These are phyloP conservation scores for Ilyonectria robusta DNA, from an alignment of 2,329 filamentous ascomycete genomes.

Conservation along the genomic window DNA sequence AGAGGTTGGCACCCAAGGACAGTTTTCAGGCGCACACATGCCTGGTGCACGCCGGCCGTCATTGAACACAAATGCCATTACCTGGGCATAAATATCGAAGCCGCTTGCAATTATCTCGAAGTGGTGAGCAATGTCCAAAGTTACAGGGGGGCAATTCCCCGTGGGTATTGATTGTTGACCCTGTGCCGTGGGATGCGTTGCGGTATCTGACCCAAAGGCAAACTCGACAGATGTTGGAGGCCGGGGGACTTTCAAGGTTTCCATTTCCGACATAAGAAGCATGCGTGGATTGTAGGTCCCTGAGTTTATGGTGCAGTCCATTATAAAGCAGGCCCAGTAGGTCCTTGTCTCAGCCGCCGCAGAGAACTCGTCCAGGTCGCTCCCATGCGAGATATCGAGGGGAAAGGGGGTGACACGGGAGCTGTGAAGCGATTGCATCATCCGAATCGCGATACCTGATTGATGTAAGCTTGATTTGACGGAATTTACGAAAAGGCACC, in stretches of 20 bases:
- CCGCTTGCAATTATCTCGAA: constrained; percentile 57
- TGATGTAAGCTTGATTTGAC: background rate
- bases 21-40: constrained; percentile 56
- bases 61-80: constrained; percentile 59
- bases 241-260: constrained; percentile 50
- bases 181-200: background rate
- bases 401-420: constrained; percentile 37
- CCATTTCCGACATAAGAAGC: constrained; percentile 54
- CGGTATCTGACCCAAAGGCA: constrained; percentile 52
- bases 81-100: constrained; percentile 59
- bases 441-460: constrained; percentile 41
- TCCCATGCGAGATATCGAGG: constrained; percentile 32
- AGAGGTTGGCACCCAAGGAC: constrained; percentile 56
- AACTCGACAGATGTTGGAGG: constrained; percentile 55
- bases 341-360: constrained; percentile 56
- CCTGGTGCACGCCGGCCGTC: constrained; percentile 58
- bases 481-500: accelerated
- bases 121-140: constrained; percentile 32
- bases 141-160: constrained; percentile 3
- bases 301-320: constrained; percentile 61
- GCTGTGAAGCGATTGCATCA: constrained; percentile 45
- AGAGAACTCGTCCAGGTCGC: constrained; percentile 29
- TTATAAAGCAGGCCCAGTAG: constrained; percentile 62
- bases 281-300: constrained; percentile 57
- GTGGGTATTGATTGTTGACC: background rate